Base-by-base conservation (phyloP, 129 eudicot species). In the Saussurea involucrata region DNA sequence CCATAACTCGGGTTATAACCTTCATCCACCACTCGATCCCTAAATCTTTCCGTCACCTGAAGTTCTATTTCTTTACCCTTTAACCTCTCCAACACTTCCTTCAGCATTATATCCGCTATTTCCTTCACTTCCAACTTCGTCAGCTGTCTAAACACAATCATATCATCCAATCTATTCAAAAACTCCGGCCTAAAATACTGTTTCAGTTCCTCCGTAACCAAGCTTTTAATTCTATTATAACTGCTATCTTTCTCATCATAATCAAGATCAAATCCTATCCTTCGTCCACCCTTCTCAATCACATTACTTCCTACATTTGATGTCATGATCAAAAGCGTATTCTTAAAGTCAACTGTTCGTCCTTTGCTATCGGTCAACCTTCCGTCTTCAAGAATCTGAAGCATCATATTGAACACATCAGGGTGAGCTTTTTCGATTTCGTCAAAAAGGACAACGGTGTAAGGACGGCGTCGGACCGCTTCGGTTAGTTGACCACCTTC, bases 191-290 rank as follows among this genome's bases (percentile, higher is more conserved):
- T 68, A 29, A 87, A 87, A 53, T 69, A 65, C 68, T 72, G 78
- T 53, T 79, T 87, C 1, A 84, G 37, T 44, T 84, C 82, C 21
- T 78, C 83, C 1, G 80, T 66, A 4, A 87, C 88, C 25, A 57
- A 49, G 3, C 63, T 22, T 76, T 81, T 87, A 31, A 87, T 77
- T 6, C 80, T 42, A 25, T 78, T 89, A 69, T 94, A 94, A 76
- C 97, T 87, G 69, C 84, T 83, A 70, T 94, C 98, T 77, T 91
- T 81, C 89, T 91, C 96, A 29, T 88, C 94, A 10, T 82, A 86
- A 64, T 87, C 97, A 0, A 93, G 85, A 68, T 88, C 89, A 24
- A 93, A 93, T 17, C 98, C 97, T 12, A 93, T 87, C n/a, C 91
- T 76, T 0, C 98, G 87, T 18, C 93, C 82, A 42, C 71, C 83